Base-by-base conservation (phyloP, 257 asterid genomes). In the Solanum etuberosum region DNA sequence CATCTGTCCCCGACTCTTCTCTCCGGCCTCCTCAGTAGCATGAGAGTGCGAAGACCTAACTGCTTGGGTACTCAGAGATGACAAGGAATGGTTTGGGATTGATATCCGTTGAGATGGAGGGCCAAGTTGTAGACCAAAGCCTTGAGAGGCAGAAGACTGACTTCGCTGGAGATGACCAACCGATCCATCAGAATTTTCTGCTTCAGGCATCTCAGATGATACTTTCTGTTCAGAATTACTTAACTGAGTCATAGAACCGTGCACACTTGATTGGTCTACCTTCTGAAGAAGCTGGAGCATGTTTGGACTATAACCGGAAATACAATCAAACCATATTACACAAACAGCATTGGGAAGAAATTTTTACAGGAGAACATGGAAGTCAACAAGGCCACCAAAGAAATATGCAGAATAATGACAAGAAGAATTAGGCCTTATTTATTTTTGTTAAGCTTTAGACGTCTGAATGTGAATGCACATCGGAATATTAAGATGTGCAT, bases 281-380 rank as follows among this genome's bases (percentile, higher is more conserved):
- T 94, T 94, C 90, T 93, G 95, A 88, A 96, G 94, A 91, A 96
- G 98, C 90, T 95, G 98, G 90, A 95, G 93, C 99, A 96, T 96
- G 93, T 94, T 95, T 92, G 93, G 96, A 89, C 98, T 95, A 87
- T 86, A 88, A 86, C 16, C 88, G 88, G 25, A 84, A 76, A 88
- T 54, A 74, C 29, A 87, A 35, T 87, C 86, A 85, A 78, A 54
- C 51, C 87, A 84, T 46, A 29, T 14, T 80, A 87, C 84, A 8
- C 73, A 31, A 37, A 81, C 20, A 9, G 85, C 85, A 51, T 21
- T 18, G 43, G 42, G 40, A 81, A 40, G 59, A 54, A 81, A 42
- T 18, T 48, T 29, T 48, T 48, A 81, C 21, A 29, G 68, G 68
- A 81, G 85, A 48, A 80, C 5, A 16, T 29, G 85, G 21, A 54